Evolutionary conservation across 306 rosid species (phyloP).

Genomic region (Coriaria nepalensis): DNA sequence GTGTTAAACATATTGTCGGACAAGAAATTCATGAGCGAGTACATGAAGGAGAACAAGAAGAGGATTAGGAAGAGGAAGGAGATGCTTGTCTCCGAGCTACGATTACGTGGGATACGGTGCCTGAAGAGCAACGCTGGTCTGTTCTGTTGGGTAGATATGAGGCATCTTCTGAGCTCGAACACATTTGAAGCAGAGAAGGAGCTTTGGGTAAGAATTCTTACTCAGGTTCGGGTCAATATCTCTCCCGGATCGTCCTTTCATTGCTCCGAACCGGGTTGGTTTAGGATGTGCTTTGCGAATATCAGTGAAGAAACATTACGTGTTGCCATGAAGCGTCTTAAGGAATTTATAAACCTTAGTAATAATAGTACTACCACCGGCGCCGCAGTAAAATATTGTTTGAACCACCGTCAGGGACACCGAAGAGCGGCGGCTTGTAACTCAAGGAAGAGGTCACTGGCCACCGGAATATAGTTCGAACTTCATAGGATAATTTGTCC

Average conservation of each 20-base stretch:
- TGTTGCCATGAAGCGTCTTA: slow-evolving; percentile 51
- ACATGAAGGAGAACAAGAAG: slow-evolving; percentile 29
- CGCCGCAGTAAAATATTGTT: no score
- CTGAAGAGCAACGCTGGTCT: slow-evolving; percentile 61
- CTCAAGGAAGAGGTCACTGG: no score
- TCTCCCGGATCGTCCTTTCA: slow-evolving; percentile 80
- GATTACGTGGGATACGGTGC: slow-evolving; percentile 39
- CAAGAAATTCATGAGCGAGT: slow-evolving; percentile 26
- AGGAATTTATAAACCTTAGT: slow-evolving; percentile 26
- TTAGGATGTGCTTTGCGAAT: slow-evolving; percentile 73
- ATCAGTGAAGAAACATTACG: slow-evolving; percentile 47
- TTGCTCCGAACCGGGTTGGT: slow-evolving; percentile 88
- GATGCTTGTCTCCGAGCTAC: slow-evolving; percentile 35
- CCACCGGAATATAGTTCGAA: no score
- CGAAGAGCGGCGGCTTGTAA: no score
- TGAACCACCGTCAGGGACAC: no score
- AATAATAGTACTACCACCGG: no score
- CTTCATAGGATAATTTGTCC: no score
- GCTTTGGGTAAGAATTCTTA: slow-evolving; percentile 52
- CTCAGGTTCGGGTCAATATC: slow-evolving; percentile 42
- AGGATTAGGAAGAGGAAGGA: slow-evolving; percentile 35
- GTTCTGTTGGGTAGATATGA: slow-evolving; percentile 91
- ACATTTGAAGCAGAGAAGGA: slow-evolving; percentile 65
- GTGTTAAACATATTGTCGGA: slow-evolving; percentile 40
- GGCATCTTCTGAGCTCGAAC: slow-evolving; percentile 23